Evolutionary conservation across 1,139 yeast species (phyloP).

Genomic region (Yamadazyma sp.): DNA sequence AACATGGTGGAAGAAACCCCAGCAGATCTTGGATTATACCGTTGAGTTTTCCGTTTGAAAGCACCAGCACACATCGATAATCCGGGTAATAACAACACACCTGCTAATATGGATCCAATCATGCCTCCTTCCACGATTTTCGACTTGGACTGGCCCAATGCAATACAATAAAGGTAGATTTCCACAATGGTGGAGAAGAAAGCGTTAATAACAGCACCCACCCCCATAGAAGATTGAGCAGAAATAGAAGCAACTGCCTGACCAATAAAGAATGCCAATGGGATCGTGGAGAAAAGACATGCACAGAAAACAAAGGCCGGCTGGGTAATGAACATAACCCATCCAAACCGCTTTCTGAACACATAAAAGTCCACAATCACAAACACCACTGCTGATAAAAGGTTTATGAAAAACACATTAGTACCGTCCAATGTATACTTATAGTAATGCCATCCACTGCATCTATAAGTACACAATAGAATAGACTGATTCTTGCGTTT

Average conservation of each 20-base stretch:
- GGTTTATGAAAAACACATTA: slow-evolving; percentile 84
- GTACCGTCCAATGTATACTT: slow-evolving; percentile 97
- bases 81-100: slow-evolving; percentile 88
- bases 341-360: slow-evolving; percentile 51
- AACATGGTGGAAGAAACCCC: slow-evolving; percentile 97
- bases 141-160: slow-evolving; percentile 82
- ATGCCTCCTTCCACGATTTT: slow-evolving; percentile 95
- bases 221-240: slow-evolving; percentile 99
- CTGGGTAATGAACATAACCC: slow-evolving; percentile 55
- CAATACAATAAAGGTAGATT: slow-evolving; percentile 88
- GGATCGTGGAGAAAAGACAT: slow-evolving; percentile 82
- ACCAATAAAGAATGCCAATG: slow-evolving; percentile 95
- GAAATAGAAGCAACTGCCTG: slow-evolving; percentile 98
- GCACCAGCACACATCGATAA: slow-evolving; percentile 98
- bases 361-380: slow-evolving; percentile 79
- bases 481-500: slow-evolving; percentile 40
- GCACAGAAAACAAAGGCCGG: slow-evolving; percentile 65
- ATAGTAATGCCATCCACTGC: slow-evolving; percentile 89
- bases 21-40: slow-evolving; percentile 94
- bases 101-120: slow-evolving; percentile 92
- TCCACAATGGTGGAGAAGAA: slow-evolving; percentile 96
- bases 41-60: slow-evolving; percentile 81
- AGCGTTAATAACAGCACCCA: slow-evolving; percentile 97
- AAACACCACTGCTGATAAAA: slow-evolving; percentile 75
- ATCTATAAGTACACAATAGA: slow-evolving; percentile 83